Conservation (phyloP, 768 basidiomycete species). For the Russula sp. region DNA sequence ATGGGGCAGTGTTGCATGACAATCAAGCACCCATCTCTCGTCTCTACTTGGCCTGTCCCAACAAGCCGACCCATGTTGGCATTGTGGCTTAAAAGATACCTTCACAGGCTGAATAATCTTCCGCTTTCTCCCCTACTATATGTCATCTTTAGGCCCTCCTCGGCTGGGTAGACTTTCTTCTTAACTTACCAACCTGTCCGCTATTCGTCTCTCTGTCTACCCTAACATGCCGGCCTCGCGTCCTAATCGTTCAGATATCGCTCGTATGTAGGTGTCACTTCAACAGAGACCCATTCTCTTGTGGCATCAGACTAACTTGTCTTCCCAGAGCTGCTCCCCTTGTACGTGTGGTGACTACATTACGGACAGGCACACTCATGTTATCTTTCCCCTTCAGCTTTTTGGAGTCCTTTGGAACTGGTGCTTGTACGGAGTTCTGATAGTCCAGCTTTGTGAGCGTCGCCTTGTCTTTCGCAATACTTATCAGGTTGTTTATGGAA, state of each 20-base stretch:
- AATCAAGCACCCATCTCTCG: no score
- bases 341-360: not conserved
- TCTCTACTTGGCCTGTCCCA: no score
- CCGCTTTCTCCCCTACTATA: not conserved
- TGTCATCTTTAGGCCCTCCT: not conserved
- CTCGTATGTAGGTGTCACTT: not conserved
- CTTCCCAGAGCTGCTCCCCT: not conserved
- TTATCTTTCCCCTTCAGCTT: not conserved
- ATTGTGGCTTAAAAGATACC: no score
- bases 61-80: no score
- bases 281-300: not conserved
- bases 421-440: not conserved
- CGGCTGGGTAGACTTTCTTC: not conserved
- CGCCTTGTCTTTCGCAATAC: no score
- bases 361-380: not conserved
- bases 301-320: not conserved
- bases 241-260: not conserved
- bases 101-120: not conserved
- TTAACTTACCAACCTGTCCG: not conserved
- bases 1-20: no score
- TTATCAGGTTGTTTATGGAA: not conserved
- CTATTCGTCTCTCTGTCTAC: not conserved
- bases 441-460: not conserved
- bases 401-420: not conserved
- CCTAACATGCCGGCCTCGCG: not conserved